These are phyloP conservation scores for Amphichorda felina DNA, from an alignment of 2,329 filamentous ascomycete genomes.

Conservation along the genomic window DNA sequence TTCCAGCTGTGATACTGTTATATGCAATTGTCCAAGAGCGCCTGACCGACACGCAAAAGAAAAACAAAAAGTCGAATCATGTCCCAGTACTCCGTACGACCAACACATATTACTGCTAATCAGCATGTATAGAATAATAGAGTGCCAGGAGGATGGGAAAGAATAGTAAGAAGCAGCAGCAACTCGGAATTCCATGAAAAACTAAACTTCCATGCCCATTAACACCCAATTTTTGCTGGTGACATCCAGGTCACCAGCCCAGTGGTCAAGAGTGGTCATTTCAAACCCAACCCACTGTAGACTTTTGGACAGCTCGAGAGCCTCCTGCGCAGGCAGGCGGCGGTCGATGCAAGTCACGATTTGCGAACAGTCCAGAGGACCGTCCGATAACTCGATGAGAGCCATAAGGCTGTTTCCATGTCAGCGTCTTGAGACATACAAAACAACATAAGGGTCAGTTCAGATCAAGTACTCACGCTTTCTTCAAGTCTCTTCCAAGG, in stretches of 20 bases:
- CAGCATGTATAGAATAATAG: neutral
- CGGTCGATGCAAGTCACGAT: slow-evolving; percentile 77
- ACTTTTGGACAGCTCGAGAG: slow-evolving; percentile 62
- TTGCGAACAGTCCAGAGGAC: slow-evolving; percentile 62
- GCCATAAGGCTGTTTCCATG: slow-evolving; percentile 60
- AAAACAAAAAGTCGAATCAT: too few relatives aligned
- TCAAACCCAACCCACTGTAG: slow-evolving; percentile 92
- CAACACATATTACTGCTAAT: neutral
- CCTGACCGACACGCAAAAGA: too few relatives aligned
- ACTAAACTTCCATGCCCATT: slow-evolving; percentile 73
- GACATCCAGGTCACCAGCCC: slow-evolving; percentile 51
- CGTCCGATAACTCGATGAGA: slow-evolving; percentile 76
- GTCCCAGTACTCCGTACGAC: neutral
- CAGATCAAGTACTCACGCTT: slow-evolving; percentile 50
- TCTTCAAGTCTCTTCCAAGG: slow-evolving; percentile 69
- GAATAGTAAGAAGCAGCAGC: too few relatives aligned
- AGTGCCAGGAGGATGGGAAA: too few relatives aligned
- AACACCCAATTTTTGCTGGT: slow-evolving; percentile 76
- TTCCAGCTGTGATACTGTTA: neutral
- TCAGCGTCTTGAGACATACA: slow-evolving; percentile 4
- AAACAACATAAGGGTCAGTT: neutral
- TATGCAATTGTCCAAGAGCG: too few relatives aligned
- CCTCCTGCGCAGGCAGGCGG: slow-evolving; percentile 46
- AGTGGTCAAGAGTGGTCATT: slow-evolving; percentile 67
- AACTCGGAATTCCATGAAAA: too few relatives aligned